Conservation (phyloP, 2,329 filamentous ascomycete genomes). For the Niveomyces coronatus region DNA sequence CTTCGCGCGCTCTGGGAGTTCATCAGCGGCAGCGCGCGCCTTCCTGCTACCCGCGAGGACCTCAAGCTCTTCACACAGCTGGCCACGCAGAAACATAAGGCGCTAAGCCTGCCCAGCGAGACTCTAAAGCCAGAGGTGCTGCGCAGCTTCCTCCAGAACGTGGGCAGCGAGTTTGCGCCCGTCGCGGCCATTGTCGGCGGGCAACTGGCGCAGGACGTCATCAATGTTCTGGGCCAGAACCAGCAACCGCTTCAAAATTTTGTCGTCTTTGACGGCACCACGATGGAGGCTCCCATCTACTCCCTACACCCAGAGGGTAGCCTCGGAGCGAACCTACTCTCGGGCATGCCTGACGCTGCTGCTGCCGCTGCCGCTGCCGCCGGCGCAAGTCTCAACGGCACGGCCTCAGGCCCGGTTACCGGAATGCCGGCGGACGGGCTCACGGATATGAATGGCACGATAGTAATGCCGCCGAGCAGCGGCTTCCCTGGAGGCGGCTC, state of each 20-base stretch:
- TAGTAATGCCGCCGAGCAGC: background rate
- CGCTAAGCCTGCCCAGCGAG: constrained; percentile 58
- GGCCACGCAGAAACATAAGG: constrained; percentile 67
- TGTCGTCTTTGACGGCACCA: constrained; percentile 80
- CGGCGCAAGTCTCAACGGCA: too few species aligned
- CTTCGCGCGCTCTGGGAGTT: constrained; percentile 88
- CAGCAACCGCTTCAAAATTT: constrained; percentile 97
- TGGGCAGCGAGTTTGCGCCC: constrained; percentile 74
- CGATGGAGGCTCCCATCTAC: constrained; percentile 68
- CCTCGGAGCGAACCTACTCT: constrained; percentile 40
- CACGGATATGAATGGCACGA: constrained; percentile 3
- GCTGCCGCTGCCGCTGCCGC: constrained; percentile 6
- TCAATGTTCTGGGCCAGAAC: constrained; percentile 83
- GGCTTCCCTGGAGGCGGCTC: background rate
- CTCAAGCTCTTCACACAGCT: constrained; percentile 67
- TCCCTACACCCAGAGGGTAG: constrained; percentile 62
- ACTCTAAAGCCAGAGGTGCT: constrained; percentile 63
- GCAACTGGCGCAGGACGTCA: constrained; percentile 88
- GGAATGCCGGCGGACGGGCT: constrained; percentile 4
- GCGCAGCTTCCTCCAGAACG: constrained; percentile 75
- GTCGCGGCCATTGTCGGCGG: constrained; percentile 85
- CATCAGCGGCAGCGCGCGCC: constrained; percentile 23
- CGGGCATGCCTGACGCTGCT: constrained; percentile 14
- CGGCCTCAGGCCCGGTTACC: too few species aligned
- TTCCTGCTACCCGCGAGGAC: constrained; percentile 52